Conservation (phyloP, 1,139 yeast genomes). For the Diutina catenulata region DNA sequence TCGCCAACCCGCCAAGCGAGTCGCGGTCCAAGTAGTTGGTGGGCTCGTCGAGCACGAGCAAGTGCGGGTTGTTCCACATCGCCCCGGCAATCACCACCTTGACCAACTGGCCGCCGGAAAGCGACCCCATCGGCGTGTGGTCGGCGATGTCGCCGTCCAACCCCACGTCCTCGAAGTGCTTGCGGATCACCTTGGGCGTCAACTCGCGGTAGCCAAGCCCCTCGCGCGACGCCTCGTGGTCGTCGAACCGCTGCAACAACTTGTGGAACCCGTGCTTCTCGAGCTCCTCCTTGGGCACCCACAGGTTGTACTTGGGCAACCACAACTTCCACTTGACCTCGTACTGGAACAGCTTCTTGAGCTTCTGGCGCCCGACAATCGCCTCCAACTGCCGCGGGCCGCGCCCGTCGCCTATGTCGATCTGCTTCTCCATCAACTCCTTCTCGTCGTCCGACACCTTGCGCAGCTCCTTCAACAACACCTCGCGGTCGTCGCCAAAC, state of each 20-base stretch:
- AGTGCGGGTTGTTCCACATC: conserved; percentile 99
- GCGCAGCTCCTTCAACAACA: conserved; percentile 84
- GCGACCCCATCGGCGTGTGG: conserved; percentile 92
- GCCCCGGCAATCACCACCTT: conserved; percentile 99
- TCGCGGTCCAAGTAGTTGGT: conserved; percentile 97
- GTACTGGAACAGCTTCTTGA: conserved; percentile 92
- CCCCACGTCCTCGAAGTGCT: conserved; percentile 96
- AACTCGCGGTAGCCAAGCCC: conserved; percentile 95
- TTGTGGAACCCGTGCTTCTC: conserved; percentile 77
- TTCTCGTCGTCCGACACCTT: conserved; percentile 77
- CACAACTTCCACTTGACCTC: conserved; percentile 91
- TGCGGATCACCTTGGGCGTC: conserved; percentile 82
- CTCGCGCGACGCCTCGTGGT: conserved; percentile 96
- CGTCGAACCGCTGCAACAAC: conserved; percentile 88
- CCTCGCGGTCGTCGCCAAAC: conserved; percentile 97
- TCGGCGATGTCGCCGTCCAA: conserved; percentile 97
- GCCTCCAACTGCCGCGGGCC: conserved; percentile 88
- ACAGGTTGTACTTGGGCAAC: conserved; percentile 88
- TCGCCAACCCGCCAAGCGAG: conserved; percentile 92
- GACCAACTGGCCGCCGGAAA: conserved; percentile 96
- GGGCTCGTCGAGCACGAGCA: conserved; percentile 94
- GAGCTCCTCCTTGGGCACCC: conserved; percentile 80
- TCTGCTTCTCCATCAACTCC: conserved; percentile 64
- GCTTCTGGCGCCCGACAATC: conserved; percentile 91
- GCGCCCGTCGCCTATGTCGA: conserved; percentile 78